These are phyloP conservation scores for Nitzschia palea DNA, from an alignment of 108 stramenopile species.

Conservation along the genomic window DNA sequence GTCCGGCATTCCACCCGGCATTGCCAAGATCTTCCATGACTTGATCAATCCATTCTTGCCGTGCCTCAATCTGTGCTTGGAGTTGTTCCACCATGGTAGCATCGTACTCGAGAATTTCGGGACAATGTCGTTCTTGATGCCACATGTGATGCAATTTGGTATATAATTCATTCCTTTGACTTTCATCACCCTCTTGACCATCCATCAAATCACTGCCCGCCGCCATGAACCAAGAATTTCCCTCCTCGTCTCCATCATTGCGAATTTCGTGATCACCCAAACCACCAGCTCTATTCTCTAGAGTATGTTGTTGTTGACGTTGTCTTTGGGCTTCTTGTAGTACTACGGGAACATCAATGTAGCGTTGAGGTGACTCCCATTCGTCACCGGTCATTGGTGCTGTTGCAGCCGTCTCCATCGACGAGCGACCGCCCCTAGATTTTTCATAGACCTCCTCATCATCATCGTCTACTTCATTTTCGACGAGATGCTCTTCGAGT, in stretches of 20 bases:
- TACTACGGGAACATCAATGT: background rate
- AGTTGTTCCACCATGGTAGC: constrained; percentile 45
- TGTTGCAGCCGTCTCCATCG: constrained; percentile 10
- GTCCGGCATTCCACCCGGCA: constrained; percentile 7
- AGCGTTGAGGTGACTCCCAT: background rate
- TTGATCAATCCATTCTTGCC: constrained; percentile 62
- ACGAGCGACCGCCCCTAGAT: background rate
- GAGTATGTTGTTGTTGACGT: background rate
- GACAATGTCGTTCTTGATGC: constrained; percentile 63
- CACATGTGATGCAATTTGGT: constrained; percentile 57
- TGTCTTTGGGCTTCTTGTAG: constrained; percentile 11
- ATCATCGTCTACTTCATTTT: constrained; percentile 34
- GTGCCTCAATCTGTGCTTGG: constrained; percentile 46
- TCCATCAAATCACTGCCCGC: background rate
- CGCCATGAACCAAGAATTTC: background rate
- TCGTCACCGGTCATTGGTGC: constrained; percentile 8
- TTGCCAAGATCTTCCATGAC: constrained; percentile 19
- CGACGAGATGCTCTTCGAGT: constrained; percentile 25
- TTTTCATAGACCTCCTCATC: constrained; percentile 22
- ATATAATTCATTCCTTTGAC: constrained; percentile 49
- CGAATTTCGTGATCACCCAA: background rate
- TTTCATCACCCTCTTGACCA: constrained; percentile 1
- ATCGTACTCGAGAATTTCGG: constrained; percentile 66
- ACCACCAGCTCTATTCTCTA: background rate
- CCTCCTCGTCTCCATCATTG: constrained; percentile 14